Evolutionary conservation across 768 basidiomycete genomes (phyloP).

Genomic region (Macrolepiota dolichaula): DNA sequence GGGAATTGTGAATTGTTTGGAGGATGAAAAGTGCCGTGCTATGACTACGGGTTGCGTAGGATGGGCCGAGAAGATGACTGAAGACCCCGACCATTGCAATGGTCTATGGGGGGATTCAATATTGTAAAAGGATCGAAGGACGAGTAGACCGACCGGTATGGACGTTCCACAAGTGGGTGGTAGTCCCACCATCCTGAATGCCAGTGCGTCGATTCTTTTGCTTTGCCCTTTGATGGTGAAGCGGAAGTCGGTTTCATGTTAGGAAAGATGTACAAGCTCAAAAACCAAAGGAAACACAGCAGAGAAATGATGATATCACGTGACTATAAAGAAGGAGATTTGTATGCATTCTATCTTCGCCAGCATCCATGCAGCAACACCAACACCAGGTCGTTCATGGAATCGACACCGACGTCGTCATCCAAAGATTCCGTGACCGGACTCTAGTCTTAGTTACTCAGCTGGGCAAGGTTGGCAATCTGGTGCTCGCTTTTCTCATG

Average conservation of each 20-base stretch:
- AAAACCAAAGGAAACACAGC: neutral
- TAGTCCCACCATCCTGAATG: slow-evolving; percentile 75
- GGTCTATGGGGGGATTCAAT: slow-evolving; percentile 41
- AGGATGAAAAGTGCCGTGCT: slow-evolving; percentile 67
- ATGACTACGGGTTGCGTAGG: slow-evolving; percentile 55
- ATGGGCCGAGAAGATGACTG: slow-evolving; percentile 68
- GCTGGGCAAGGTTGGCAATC: slow-evolving; percentile 82
- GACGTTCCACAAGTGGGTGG: slow-evolving; percentile 54
- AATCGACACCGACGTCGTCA: slow-evolving; percentile 64
- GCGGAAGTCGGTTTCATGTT: slow-evolving; percentile 20
- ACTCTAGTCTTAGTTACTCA: slow-evolving; percentile 87
- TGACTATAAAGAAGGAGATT: neutral
- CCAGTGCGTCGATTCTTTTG: slow-evolving; percentile 50
- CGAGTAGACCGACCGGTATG: slow-evolving; percentile 41
- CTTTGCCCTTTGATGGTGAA: slow-evolving; percentile 53
- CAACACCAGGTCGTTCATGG: slow-evolving; percentile 51
- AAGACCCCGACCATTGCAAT: slow-evolving; percentile 66
- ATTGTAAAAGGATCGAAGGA: neutral
- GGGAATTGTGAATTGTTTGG: slow-evolving; percentile 57
- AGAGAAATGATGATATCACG: slow-evolving; percentile 1
- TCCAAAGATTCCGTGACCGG: slow-evolving; percentile 81
- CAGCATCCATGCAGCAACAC: slow-evolving; percentile 43
- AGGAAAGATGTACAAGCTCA: neutral
- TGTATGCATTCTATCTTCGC: neutral
- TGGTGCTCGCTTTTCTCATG: slow-evolving; percentile 50